A percentile compares a stretch with the other conserved stretches of the same genome.
Conservation (phyloP, 2,329 filamentous ascomycete genomes). For the Whalleya microplaca region DNA sequence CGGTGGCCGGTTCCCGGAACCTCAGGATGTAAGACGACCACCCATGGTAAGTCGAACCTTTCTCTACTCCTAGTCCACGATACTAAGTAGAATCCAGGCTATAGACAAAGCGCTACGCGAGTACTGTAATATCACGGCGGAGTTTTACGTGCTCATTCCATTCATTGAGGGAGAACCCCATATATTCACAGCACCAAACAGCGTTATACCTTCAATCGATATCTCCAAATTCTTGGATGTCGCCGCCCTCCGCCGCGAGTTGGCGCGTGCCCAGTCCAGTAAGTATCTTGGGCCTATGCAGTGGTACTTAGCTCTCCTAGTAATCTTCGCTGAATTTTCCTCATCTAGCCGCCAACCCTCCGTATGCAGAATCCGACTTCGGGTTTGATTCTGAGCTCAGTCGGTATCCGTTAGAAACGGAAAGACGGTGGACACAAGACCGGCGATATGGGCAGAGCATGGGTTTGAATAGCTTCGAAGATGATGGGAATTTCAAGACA, state of each 20-base stretch:
- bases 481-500: slow-evolving; percentile 36
- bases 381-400: slow-evolving; percentile 21
- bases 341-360: slow-evolving; percentile 11
- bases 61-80: neutral
- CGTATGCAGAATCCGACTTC: slow-evolving; percentile 22
- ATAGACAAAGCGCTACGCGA: slow-evolving; percentile 56
- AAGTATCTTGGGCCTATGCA: slow-evolving; percentile 17
- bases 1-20: slow-evolving; percentile 41
- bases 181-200: slow-evolving; percentile 42
- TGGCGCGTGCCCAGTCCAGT: slow-evolving; percentile 46
- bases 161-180: slow-evolving; percentile 51
- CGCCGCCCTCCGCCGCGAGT: slow-evolving; percentile 45
- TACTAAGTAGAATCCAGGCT: slow-evolving; percentile 41
- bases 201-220: slow-evolving; percentile 20
- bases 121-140: slow-evolving; percentile 55
- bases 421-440: slow-evolving; percentile 18
- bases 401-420: slow-evolving; percentile 12
- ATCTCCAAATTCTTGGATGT: slow-evolving; percentile 52
- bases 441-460: slow-evolving; percentile 21
- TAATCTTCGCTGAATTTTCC: slow-evolving; percentile 9
- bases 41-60: slow-evolving; percentile 41
- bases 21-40: slow-evolving; percentile 42
- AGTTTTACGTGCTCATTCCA: slow-evolving; percentile 56
- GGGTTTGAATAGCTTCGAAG: slow-evolving; percentile 30
- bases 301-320: neutral